Evolutionary conservation across 352 stramenopile species (phyloP).

Genomic region (Globisporangium emineosum): DNA sequence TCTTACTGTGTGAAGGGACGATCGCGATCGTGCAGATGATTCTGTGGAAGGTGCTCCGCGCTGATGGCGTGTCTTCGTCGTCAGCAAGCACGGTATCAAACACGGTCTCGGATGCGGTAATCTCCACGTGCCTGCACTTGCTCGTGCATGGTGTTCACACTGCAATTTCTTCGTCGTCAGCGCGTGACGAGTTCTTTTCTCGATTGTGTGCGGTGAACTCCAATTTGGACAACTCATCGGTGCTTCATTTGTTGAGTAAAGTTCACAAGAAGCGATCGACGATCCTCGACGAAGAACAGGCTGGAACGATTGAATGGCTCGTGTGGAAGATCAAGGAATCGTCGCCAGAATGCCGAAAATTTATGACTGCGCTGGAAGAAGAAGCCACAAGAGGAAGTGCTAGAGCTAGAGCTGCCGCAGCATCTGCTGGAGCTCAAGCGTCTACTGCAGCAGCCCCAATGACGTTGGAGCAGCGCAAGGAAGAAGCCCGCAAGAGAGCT

Average conservation of each 20-base stretch:
- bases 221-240: conserved; percentile 35
- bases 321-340: conserved; percentile 52
- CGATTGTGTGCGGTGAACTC: conserved; percentile 35
- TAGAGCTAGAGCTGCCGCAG: conserved; percentile 5
- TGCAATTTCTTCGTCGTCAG: conserved; percentile 22
- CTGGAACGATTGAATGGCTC: conserved; percentile 71
- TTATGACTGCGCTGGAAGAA: conserved; percentile 33
- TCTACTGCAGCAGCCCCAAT: conserved; percentile 20
- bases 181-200: conserved; percentile 45
- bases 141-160: conserved; percentile 78
- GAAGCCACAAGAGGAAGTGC: conserved; percentile 30
- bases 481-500: conserved; percentile 71
- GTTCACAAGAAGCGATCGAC: conserved; percentile 41
- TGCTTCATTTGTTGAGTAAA: conserved; percentile 51
- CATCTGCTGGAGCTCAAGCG: neutral
- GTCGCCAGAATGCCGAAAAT: conserved; percentile 38
- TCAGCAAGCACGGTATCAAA: conserved; percentile 20
- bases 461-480: conserved; percentile 75
- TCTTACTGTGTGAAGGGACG: conserved; percentile 71
- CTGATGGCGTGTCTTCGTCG: conserved; percentile 25
- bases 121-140: conserved; percentile 80
- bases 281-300: conserved; percentile 73
- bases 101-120: conserved; percentile 72
- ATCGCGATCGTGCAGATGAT: conserved; percentile 62
- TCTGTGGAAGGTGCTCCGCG: conserved; percentile 50